Evolutionary conservation across 257 asterid species (phyloP).

Genomic region (Solanum etuberosum): DNA sequence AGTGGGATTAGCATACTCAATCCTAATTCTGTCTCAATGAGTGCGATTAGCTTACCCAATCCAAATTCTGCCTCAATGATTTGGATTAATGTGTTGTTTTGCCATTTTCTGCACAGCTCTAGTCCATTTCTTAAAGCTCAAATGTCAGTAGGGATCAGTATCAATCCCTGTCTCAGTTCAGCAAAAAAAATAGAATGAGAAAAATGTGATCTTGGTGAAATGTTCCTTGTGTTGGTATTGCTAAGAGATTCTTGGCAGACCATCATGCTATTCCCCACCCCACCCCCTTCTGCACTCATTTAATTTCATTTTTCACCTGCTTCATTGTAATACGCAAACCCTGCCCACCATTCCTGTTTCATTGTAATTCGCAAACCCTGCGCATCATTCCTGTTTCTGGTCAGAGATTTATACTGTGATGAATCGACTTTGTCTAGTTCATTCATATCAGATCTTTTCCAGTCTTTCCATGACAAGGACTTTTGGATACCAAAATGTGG

Average conservation of each 20-base stretch:
- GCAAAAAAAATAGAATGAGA: neutral
- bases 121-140: neutral
- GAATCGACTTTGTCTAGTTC: neutral
- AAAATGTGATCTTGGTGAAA: neutral
- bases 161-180: neutral
- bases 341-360: neutral
- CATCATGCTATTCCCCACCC: neutral
- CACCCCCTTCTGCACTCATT: neutral
- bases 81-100: neutral
- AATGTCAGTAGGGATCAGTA: neutral
- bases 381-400: neutral
- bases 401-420: neutral
- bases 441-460: neutral
- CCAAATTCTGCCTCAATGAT: neutral
- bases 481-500: conserved; percentile 70
- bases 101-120: neutral
- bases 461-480: conserved; percentile 54
- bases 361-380: neutral
- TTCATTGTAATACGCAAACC: neutral
- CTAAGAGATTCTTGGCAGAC: neutral
- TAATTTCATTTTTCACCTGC: neutral
- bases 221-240: neutral
- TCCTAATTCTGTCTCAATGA: neutral
- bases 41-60: neutral
- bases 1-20: neutral